These are phyloP conservation scores for Floccularia luteovirens DNA, from an alignment of 768 basidiomycete species.

Conservation along the genomic window DNA sequence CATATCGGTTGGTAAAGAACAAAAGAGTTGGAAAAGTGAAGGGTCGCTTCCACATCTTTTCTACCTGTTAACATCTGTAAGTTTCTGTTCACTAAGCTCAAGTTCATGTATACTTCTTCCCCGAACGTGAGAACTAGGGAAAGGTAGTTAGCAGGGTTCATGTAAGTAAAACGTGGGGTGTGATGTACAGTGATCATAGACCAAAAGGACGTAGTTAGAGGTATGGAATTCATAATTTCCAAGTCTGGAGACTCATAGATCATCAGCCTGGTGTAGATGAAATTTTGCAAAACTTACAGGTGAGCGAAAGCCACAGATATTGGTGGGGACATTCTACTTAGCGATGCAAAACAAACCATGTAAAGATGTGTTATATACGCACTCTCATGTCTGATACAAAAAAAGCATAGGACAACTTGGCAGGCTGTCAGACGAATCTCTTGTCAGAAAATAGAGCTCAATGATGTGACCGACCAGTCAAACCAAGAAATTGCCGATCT, in stretches of 20 bases:
- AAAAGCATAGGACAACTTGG: neutral
- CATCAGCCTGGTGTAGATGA: neutral
- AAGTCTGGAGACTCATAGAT: slow-evolving; percentile 4
- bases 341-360: too few species aligned
- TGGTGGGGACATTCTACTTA: slow-evolving; percentile 9
- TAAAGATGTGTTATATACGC: too few species aligned
- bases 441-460: too few species aligned
- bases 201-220: slow-evolving; percentile 14
- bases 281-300: slow-evolving; percentile 9
- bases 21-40: slow-evolving; percentile 12
- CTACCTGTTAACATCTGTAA: slow-evolving; percentile 7
- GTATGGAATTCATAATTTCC: slow-evolving; percentile 16
- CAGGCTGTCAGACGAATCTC: neutral
- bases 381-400: neutral
- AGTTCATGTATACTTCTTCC: slow-evolving; percentile 8
- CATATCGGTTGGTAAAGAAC: slow-evolving; percentile 15
- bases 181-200: slow-evolving; percentile 15
- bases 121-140: slow-evolving; percentile 12
- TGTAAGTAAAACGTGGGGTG: too few species aligned
- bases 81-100: too few species aligned
- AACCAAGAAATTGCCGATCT: too few species aligned
- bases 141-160: too few species aligned
- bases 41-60: slow-evolving; percentile 13
- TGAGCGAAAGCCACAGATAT: slow-evolving; percentile 13
- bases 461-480: too few species aligned